These are phyloP conservation scores for Zymoseptoria brevis DNA, from an alignment of 2,329 filamentous ascomycete species.

Conservation along the genomic window DNA sequence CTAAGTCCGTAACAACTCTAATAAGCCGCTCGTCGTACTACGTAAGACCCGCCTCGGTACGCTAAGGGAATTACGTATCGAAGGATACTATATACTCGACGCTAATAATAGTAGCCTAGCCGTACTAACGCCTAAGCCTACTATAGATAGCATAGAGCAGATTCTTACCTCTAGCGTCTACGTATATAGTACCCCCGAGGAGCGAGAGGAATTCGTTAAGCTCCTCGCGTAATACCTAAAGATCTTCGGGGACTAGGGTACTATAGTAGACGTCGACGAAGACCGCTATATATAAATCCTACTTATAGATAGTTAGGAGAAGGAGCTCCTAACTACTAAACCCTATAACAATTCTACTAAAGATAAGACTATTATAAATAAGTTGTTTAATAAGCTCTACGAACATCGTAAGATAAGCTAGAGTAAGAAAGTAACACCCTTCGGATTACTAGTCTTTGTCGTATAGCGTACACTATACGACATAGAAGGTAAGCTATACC, in stretches of 20 bases:
- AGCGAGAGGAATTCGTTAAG: background rate
- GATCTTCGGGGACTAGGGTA: background rate
- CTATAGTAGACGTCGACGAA: background rate
- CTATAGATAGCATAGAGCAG: no score
- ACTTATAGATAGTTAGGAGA: background rate
- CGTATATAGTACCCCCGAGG: background rate
- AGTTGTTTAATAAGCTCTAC: background rate
- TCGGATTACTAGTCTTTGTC: background rate
- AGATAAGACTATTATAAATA: background rate
- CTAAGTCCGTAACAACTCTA: background rate
- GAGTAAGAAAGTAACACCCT: background rate
- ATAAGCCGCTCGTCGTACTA: background rate
- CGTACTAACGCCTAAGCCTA: no score
- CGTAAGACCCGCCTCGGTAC: background rate
- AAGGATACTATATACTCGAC: background rate
- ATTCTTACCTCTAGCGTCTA: no score
- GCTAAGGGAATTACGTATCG: background rate
- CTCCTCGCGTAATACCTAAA: background rate
- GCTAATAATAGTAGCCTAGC: background rate
- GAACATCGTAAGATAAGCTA: background rate
- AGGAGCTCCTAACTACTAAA: background rate
- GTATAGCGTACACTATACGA: background rate
- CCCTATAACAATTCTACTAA: background rate
- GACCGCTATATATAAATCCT: background rate
- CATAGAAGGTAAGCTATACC: background rate